Base-by-base conservation (phyloP, 805 yeast genomes). In the Metschnikowia koreensis region DNA sequence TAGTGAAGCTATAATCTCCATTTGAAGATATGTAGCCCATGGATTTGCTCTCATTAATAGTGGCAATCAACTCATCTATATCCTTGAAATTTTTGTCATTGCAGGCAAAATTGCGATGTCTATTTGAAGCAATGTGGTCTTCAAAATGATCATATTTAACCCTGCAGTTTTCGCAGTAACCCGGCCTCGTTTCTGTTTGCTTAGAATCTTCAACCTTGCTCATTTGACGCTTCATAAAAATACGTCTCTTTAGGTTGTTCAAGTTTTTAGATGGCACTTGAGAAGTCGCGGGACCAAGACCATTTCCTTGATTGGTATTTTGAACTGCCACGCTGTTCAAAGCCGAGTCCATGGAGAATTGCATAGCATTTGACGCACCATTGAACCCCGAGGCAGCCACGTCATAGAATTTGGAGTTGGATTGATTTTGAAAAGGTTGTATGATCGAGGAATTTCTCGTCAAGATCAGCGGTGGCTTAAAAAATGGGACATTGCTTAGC, bases 91-190 rank as follows among this genome's bases (percentile, higher is more conserved):
- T 89, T 12, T 70, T 66, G 61, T 81, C 83, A 59, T 86, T 82
- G 41, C 74, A 70, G 3, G 97, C 97, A 71, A 90, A 92, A 48
- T 81, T 80, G 46, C 87, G 75, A 66, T 93, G 99, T 57, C 84
- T 81, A 36, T 79, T 80, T 26, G 89, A 77, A 29, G 63, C 61
- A 39, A 89, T 80, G 66, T 93, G 99, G 51, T 82, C 88, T 27
- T 83, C 88, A 62, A 91, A 84, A 58, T 82, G 81, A 47, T 87
- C 92, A 65, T 87, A 93, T 64, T 85, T 85, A 53, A 86, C 87
- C 26, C 93, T 76, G 69, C 99, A 93, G 64, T 93, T 93, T 66
- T 93, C 99, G 70, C 99, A 93, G 68, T 89, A 92, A 0, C 97
- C 97, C 0, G 93, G 80, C 46, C 69, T 69, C 41, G 64, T 50